Evolutionary conservation across 2,329 filamentous ascomycete species (phyloP).

Genomic region (Sodiomyces alkalinus): DNA sequence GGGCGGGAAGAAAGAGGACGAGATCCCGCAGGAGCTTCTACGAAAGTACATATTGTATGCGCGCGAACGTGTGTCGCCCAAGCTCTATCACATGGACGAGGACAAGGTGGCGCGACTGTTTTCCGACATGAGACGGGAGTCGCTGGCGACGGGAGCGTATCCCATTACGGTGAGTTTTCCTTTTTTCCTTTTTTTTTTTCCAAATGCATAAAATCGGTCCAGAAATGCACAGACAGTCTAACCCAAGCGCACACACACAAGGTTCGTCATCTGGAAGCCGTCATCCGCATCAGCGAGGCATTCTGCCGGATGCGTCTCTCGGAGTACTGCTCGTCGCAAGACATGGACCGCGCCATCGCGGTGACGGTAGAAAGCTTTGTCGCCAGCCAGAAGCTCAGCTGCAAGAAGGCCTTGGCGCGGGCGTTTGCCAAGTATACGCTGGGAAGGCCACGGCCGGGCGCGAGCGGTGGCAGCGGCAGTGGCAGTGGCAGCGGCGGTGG

Average conservation of each 20-base stretch:
- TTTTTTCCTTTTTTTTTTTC: background rate
- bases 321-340: slow-evolving; percentile 77
- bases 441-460: slow-evolving; percentile 27
- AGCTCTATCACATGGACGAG: slow-evolving; percentile 93
- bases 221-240: too few relatives aligned
- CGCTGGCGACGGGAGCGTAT: slow-evolving; percentile 84
- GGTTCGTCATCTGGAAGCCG: slow-evolving; percentile 95
- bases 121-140: slow-evolving; percentile 90
- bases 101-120: slow-evolving; percentile 92
- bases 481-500: too few relatives aligned
- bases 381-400: slow-evolving; percentile 89
- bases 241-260: slow-evolving; percentile 24
- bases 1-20: slow-evolving; percentile 33
- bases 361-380: slow-evolving; percentile 96
- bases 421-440: slow-evolving; percentile 91
- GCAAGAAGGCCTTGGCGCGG: slow-evolving; percentile 86
- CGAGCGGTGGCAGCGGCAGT: too few relatives aligned
- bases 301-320: slow-evolving; percentile 98
- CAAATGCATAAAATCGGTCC: too few relatives aligned
- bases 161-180: slow-evolving; percentile 73
- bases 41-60: slow-evolving; percentile 97
- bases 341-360: slow-evolving; percentile 93
- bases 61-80: slow-evolving; percentile 74
- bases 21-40: slow-evolving; percentile 80
- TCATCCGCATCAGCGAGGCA: slow-evolving; percentile 85